phyloP scores from a whole-genome alignment of 2,329 filamentous ascomycete species.

The Domatiomyces catenatus region DNA sequence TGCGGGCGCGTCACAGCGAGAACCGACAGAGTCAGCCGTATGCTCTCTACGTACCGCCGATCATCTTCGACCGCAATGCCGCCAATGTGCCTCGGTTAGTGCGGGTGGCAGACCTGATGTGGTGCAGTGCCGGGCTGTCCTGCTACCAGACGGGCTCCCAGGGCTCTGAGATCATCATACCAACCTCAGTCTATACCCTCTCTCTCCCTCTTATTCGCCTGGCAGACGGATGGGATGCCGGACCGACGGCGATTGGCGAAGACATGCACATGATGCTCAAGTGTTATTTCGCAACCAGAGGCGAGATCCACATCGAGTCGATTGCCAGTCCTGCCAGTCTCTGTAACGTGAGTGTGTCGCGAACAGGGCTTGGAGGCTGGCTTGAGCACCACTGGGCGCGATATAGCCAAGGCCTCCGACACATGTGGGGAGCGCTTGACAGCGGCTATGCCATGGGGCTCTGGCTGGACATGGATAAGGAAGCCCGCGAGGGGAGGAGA shows the following conservation, averaged over 20 bases:
- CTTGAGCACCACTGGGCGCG: conserved; percentile 46
- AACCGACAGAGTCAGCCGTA: conserved; percentile 38
- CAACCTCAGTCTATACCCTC: conserved; percentile 59
- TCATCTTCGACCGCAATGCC: conserved; percentile 60
- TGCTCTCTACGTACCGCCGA: conserved; percentile 52
- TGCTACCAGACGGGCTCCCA: conserved; percentile 39
- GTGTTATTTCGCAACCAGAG: conserved; percentile 60
- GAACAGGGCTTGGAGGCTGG: conserved; percentile 39
- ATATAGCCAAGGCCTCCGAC: conserved; percentile 56
- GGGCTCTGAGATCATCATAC: conserved; percentile 49
- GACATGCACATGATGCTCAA: conserved; percentile 67
- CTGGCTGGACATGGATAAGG: conserved; percentile 5
- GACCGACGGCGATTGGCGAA: conserved; percentile 56
- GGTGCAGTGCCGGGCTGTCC: conserved; percentile 57
- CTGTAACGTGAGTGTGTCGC: conserved; percentile 51
- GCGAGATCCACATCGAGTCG: conserved; percentile 48
- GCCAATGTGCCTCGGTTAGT: conserved; percentile 52
- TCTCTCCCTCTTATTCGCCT: conserved; percentile 51
- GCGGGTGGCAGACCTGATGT: conserved; percentile 56
- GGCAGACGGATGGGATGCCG: conserved; percentile 58
- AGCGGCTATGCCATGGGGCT: conserved; percentile 48
- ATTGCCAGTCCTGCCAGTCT: conserved; percentile 57
- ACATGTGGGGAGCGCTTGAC: conserved; percentile 63
- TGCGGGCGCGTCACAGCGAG: conserved; percentile 47
- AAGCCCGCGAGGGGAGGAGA: neutral